These are phyloP conservation scores for Aspergillus fructus DNA, from an alignment of 2,329 filamentous ascomycete species.

Conservation along the genomic window DNA sequence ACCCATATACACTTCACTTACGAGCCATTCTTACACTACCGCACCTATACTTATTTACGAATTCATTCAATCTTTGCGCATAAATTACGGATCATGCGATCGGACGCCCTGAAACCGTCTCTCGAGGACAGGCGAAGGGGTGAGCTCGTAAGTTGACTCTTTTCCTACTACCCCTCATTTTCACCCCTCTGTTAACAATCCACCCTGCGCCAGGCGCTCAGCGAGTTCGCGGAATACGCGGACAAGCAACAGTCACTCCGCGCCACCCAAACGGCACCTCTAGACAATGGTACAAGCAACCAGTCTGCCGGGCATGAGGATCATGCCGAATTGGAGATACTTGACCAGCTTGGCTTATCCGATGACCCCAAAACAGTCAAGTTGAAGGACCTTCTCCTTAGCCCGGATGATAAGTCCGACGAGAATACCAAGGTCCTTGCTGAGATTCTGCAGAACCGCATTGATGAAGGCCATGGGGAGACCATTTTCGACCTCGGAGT, in stretches of 20 bases:
- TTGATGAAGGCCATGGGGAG: slow-evolving; percentile 85
- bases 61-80: neutral
- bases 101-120: slow-evolving; percentile 56
- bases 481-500: slow-evolving; percentile 87
- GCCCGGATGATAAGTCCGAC: slow-evolving; percentile 53
- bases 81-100: slow-evolving; percentile 31
- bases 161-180: slow-evolving; percentile 1
- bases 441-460: slow-evolving; percentile 64
- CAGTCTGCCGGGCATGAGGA: slow-evolving; percentile 54
- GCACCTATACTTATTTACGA: neutral
- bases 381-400: slow-evolving; percentile 74
- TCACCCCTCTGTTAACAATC: slow-evolving; percentile 9
- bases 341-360: slow-evolving; percentile 73
- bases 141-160: slow-evolving; percentile 65
- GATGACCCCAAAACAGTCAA: slow-evolving; percentile 66
- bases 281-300: slow-evolving; percentile 40
- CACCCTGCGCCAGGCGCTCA: slow-evolving; percentile 62
- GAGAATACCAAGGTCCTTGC: slow-evolving; percentile 63
- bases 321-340: slow-evolving; percentile 85
- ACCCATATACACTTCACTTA: neutral
- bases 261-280: slow-evolving; percentile 36
- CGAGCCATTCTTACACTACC: neutral
- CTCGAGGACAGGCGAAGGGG: slow-evolving; percentile 80
- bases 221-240: slow-evolving; percentile 96
- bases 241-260: slow-evolving; percentile 78